Evolutionary conservation across 371 early-diverging fungal species (phyloP), one percentile per base, ranked within the genome.

Genomic region (Circinella minor): DNA sequence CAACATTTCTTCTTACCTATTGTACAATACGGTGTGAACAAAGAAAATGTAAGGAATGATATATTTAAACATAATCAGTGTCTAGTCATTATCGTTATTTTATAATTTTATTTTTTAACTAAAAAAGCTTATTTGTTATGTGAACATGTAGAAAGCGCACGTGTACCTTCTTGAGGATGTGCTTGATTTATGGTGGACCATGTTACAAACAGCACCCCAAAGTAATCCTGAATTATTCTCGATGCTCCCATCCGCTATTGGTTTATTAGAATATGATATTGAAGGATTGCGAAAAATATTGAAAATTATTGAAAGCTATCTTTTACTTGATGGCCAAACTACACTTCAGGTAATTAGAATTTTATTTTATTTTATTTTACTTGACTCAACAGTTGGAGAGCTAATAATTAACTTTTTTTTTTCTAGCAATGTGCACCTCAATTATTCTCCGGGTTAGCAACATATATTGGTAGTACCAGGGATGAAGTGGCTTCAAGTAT

Each of bases 111-210:
- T 20, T 55, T n/a, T 36, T 46, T 39, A 61, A 11, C 27, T 43
- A 65, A 71, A n/a, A 37, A 34, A 38, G 47, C 3, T 47, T 47
- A 15, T 11, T 47, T 9, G 9, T 4, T 17, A 47, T 39, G 39
- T 49, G n/a, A 61, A 14, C 46, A 59, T 60, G 38, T 72, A 94
- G 86, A 90, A 90, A 20, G 92, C 91, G 0, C 93, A 93, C 74
- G 81, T 95, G 9, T 95, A 96, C 73, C 71, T 96, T 67, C 78
- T 95, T 18, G 97, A 96, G 70, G 97, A 96, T 70, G 93, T 91
- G 0, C 77, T 96, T 18, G 94, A 95, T 69, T 85, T 97, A 15
- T 96, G 97, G 96, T 86, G 89, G 71, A 87, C 91, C 0, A 82
- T 90, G 1, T 46, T 96, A 17, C 92, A 91, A 79, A 91, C 91